A percentile compares a stretch with the other conserved stretches of the same genome.
phyloP scores from a whole-genome alignment of 495 filamentous ascomycete species.

The Clavariopsis aquatica region DNA sequence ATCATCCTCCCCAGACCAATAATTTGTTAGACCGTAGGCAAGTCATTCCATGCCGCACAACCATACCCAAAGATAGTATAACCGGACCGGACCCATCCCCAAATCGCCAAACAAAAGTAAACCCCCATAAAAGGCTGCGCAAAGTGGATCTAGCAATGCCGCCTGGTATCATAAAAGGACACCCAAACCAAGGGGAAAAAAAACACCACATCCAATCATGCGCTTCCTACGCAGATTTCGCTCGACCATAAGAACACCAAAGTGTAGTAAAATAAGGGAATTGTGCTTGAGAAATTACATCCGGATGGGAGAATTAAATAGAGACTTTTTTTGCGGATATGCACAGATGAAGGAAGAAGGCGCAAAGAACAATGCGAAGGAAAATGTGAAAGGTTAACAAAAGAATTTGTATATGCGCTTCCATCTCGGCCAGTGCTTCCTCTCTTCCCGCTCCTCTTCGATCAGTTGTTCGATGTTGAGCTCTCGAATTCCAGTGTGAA shows the following conservation, averaged over 20 bases:
- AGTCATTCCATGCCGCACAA: too few species aligned
- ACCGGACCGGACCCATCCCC: background rate
- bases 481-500: constrained; percentile 86
- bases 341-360: background rate
- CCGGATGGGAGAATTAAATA: background rate
- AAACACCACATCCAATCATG: too few species aligned
- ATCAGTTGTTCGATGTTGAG: constrained; percentile 74
- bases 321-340: background rate
- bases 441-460: constrained; percentile 73
- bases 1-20: too few species aligned
- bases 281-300: background rate
- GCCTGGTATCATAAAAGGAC: constrained; percentile 8
- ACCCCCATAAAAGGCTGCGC: background rate
- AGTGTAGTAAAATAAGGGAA: background rate
- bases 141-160: background rate
- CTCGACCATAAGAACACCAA: background rate
- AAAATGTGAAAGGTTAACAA: constrained; percentile 34
- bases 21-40: too few species aligned
- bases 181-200: constrained; percentile 4
- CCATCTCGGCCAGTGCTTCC: constrained; percentile 74
- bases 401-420: constrained; percentile 68
- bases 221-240: background rate
- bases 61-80: too few species aligned
- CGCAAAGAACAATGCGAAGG: too few species aligned
- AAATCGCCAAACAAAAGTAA: constrained; percentile 1